Percentiles rank a stretch among this genome's conserved stretches.
These are phyloP conservation scores for Claviceps purpurea DNA, from an alignment of 2,329 filamentous ascomycete genomes.

Conservation along the genomic window DNA sequence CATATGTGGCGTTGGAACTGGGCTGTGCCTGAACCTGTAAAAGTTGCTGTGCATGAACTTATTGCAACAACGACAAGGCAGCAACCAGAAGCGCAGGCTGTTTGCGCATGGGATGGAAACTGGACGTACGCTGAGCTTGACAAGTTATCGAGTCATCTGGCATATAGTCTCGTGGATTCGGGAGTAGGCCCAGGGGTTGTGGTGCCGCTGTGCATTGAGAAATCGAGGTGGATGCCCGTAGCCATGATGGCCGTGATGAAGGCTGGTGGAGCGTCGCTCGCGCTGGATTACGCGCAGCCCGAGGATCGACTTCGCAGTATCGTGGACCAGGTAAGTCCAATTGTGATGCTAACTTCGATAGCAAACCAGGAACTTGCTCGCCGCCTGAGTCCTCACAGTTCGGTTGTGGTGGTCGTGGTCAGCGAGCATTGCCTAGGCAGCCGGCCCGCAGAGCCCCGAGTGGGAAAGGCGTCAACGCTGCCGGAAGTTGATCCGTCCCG, in stretches of 20 bases:
- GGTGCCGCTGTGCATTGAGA: slow-evolving; percentile 16
- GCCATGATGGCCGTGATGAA: slow-evolving; percentile 15
- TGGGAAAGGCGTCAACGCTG: slow-evolving; percentile 31
- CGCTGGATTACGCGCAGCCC: slow-evolving; percentile 14
- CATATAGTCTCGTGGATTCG: slow-evolving; percentile 2
- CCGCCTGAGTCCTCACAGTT: slow-evolving; percentile 4
- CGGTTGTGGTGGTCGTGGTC: slow-evolving; percentile 4
- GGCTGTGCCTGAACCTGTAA: background rate
- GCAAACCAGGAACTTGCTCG: slow-evolving; percentile 10
- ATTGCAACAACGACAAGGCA: background rate
- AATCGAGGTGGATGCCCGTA: slow-evolving; percentile 13
- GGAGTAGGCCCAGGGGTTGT: slow-evolving; percentile 4
- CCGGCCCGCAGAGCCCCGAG: background rate
- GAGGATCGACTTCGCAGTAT: slow-evolving; percentile 7
- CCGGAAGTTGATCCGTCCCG: slow-evolving; percentile 14
- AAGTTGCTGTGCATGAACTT: background rate
- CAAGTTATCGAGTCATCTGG: slow-evolving; percentile 9
- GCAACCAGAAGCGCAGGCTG: slow-evolving; percentile 2
- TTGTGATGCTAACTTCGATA: slow-evolving; percentile 4
- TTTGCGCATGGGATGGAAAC: slow-evolving; percentile 14
- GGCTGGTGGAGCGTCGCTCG: slow-evolving; percentile 16
- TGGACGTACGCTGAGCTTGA: slow-evolving; percentile 14
- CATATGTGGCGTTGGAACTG: slow-evolving; percentile 4
- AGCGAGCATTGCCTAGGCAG: slow-evolving; percentile 7
- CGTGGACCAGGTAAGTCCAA: slow-evolving; percentile 3